Evolutionary conservation across 345 rosid genomes (phyloP), one percentile per base, ranked within the genome.

Genomic region (Eucalyptus virginea): DNA sequence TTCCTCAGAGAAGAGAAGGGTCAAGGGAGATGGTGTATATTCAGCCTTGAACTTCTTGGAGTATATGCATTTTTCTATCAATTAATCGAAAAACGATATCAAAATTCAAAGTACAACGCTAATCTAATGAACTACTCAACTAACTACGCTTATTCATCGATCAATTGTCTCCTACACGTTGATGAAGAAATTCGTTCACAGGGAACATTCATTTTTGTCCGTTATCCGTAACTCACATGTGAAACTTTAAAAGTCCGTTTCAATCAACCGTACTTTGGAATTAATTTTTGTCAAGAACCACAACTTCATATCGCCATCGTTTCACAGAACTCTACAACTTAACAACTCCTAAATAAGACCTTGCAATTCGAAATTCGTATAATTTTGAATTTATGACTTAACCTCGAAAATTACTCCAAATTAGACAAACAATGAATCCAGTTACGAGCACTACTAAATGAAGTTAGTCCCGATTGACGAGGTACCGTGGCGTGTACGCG

Each of bases 71-170:
- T 19, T 5, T 50, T 93, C n/a, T 11, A 58, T 26, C n/a, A 58
- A 58, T 26, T 24, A 58, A 58, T 5, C 2, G 1, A 26, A 28
- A 58, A 26, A 28, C 0, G 0, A 58, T 89, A 54, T 86, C 88
- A 58, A 90, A 67, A 32, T 89, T 94, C 28, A 87, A 88, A 81
- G 11, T 52, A 52, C 26, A 52, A 52, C 58, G 19, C 58, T 52
- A 52, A 52, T 52, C 11, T 8, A 52, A 52, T 52, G 58, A 52
- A 19, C 58, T 21, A 4, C 26, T 52, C 0, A 21, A 52, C 58
- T 52, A 52, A 52, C 58, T 19, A 19, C 0, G 5, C 0, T 52
- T 19, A 52, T 52, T 19, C 2, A 0, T 52, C 26, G 0, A 52
- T 52, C 58, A 52, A 52, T 52, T 52, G 58, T 19, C 26, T 52